Evolutionary conservation across 2,329 filamentous ascomycete species (phyloP), one percentile per base, ranked within the genome.

Genomic region (Xylariaceae sp.): DNA sequence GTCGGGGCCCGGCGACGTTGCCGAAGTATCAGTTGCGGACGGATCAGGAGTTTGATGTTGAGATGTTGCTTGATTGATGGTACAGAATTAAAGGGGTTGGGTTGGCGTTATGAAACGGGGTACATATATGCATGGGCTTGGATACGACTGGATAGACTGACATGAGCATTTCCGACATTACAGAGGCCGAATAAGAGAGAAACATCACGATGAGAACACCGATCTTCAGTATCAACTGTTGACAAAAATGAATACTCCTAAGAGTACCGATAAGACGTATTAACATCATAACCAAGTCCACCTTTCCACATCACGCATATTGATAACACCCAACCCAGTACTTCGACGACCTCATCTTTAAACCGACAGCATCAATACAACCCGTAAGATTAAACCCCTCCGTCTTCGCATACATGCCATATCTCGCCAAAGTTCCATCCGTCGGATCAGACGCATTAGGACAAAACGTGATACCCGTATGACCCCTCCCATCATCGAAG

Each of bases 1-100:
- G 80, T 53, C 88, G 85, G 71, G 85, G 85, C 23, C 83, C 83
- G 0, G 78, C 78, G 58, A 82, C 80, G 17, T 60, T 82, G 71
- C 74, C 75, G 3, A 56, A 77, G 69, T 81, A 83, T 66, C 74
- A 76, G 62, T 71, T 82, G 13, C 69, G 69, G 65, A 74, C 73
- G 30, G 70, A 73, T 58, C 68, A 68, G 51, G 74, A 76, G 61
- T 80, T 78, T 64, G 73, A 77, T 55, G 72, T 76, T 37, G 76
- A 79, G 69, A 54, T 81, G 18, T 50, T 80, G 11, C 59, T 81
- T 52, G 78, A 80, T 59, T 80, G 61, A 66, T 39, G 17, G 13
- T 69, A 4, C 23, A 18, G 23, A 42, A 42, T 9, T 42, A 13
- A 74, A 13, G n/a, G 42, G 42, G 13, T 18, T 9, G 37, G 37